phyloP scores from a whole-genome alignment of 2,329 filamentous ascomycete genomes.

The Neoascochyta sp. region DNA sequence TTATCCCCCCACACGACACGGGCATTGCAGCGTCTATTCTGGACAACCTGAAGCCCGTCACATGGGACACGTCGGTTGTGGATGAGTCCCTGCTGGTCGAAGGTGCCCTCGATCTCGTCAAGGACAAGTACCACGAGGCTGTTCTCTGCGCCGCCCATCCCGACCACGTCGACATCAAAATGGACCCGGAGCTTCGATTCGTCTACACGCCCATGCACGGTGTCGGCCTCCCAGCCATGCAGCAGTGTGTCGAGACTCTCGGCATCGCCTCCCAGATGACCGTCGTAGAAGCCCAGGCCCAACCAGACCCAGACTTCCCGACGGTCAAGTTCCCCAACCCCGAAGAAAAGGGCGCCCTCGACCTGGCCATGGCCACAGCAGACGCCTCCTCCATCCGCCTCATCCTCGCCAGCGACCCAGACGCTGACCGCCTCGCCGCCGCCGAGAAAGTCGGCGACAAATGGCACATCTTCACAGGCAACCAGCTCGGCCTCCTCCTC shows the following conservation, averaged over 20 bases:
- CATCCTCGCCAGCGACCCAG: conserved; percentile 62
- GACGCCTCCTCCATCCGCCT: conserved; percentile 48
- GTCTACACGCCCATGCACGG: conserved; percentile 58
- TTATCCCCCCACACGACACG: conserved; percentile 59
- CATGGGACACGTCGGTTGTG: conserved; percentile 46
- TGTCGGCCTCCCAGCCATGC: conserved; percentile 51
- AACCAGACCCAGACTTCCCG: conserved; percentile 61
- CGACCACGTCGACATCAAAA: conserved; percentile 16
- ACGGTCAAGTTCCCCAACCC: conserved; percentile 64
- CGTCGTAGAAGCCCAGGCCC: conserved; percentile 49
- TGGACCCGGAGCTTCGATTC: conserved; percentile 39
- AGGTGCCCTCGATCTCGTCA: conserved; percentile 41
- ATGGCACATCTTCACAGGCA: conserved; percentile 63
- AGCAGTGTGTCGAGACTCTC: conserved; percentile 38
- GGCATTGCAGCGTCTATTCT: conserved; percentile 57
- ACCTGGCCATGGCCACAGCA: conserved; percentile 56
- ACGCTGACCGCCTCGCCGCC: conserved; percentile 61
- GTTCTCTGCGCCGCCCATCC: conserved; percentile 41
- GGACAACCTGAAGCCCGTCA: conserved; percentile 52
- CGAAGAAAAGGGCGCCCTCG: conserved; percentile 60
- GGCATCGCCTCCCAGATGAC: conserved; percentile 45
- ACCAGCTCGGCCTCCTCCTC: conserved; percentile 60
- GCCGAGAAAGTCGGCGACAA: conserved; percentile 55
- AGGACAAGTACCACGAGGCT: conserved; percentile 44
- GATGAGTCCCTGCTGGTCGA: conserved; percentile 42